phyloP scores from a whole-genome alignment of 495 filamentous ascomycete genomes.

The Immersiella caudata region DNA sequence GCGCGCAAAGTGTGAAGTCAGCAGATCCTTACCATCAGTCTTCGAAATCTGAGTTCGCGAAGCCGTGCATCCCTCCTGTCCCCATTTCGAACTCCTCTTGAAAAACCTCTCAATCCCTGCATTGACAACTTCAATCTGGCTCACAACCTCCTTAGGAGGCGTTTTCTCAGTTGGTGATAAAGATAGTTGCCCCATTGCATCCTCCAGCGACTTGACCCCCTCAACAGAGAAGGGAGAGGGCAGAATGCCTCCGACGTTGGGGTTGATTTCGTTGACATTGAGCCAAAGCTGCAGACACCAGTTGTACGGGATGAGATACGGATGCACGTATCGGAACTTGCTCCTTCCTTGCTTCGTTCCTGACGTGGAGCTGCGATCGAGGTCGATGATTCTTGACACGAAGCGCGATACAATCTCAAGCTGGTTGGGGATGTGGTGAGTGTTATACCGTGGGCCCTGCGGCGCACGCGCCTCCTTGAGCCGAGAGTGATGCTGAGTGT shows the following conservation, averaged over 20 bases:
- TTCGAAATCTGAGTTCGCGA: not conserved
- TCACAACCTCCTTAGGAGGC: conserved; percentile 1
- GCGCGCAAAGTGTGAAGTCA: too few relatives aligned
- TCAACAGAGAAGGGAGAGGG: not conserved
- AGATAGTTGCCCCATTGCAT: not conserved
- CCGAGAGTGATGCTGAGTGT: conserved; percentile 7
- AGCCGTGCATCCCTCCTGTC: not conserved
- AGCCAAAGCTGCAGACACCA: conserved; percentile 26
- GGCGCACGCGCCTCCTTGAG: conserved; percentile 23
- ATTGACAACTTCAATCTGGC: not conserved
- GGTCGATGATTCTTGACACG: conserved; percentile 13
- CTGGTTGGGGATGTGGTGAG: conserved; percentile 18
- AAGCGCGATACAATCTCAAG: conserved; percentile 3
- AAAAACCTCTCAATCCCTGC: conserved; percentile 4
- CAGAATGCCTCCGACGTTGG: not conserved
- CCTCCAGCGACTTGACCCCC: not conserved
- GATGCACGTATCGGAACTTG: conserved; percentile 21
- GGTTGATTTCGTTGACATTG: conserved; percentile 10
- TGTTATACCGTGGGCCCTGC: conserved; percentile 23
- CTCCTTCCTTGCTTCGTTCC: not conserved
- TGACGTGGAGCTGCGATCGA: not conserved
- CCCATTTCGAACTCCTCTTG: not conserved
- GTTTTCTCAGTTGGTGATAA: not conserved
- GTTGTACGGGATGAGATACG: conserved; percentile 24
- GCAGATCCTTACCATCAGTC: not conserved